phyloP scores from a whole-genome alignment of 352 stramenopile genomes.

The Globisporangium mamillatum region DNA sequence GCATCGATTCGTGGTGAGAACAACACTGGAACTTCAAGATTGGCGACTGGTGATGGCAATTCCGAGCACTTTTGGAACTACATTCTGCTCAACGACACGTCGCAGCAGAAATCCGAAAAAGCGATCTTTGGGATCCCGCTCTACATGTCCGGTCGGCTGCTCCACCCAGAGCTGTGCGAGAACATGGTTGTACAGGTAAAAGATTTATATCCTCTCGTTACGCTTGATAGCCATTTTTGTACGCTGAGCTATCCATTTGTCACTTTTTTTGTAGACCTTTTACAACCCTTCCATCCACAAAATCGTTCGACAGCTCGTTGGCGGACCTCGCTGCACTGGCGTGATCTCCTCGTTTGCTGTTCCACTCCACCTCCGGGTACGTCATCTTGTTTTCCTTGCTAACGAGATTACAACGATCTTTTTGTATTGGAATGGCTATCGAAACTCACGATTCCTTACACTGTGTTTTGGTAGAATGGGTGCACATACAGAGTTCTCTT shows the following conservation, averaged over 20 bases:
- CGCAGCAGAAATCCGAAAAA: conserved; percentile 61
- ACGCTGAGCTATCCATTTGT: background rate
- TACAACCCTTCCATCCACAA: conserved; percentile 87
- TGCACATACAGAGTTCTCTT: conserved; percentile 68
- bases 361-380: conserved; percentile 39
- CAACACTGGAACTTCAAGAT: background rate
- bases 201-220: background rate
- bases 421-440: background rate
- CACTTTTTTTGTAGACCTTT: conserved; percentile 43
- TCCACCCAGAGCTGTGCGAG: conserved; percentile 82
- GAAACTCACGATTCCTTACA: background rate
- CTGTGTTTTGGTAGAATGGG: conserved; percentile 19
- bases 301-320: conserved; percentile 78
- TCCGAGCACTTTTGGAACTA: conserved; percentile 64
- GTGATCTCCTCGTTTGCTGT: conserved; percentile 64
- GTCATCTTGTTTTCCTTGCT: conserved; percentile 7
- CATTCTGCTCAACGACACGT: conserved; percentile 56
- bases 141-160: conserved; percentile 80
- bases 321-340: conserved; percentile 69
- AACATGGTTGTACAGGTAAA: conserved; percentile 80
- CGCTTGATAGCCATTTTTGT: background rate
- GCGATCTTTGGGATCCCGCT: conserved; percentile 79
- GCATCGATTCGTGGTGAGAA: background rate
- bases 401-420: background rate
- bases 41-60: conserved; percentile 7